Evolutionary conservation across 805 yeast genomes (phyloP).

Genomic region (Candida namnaoensis): DNA sequence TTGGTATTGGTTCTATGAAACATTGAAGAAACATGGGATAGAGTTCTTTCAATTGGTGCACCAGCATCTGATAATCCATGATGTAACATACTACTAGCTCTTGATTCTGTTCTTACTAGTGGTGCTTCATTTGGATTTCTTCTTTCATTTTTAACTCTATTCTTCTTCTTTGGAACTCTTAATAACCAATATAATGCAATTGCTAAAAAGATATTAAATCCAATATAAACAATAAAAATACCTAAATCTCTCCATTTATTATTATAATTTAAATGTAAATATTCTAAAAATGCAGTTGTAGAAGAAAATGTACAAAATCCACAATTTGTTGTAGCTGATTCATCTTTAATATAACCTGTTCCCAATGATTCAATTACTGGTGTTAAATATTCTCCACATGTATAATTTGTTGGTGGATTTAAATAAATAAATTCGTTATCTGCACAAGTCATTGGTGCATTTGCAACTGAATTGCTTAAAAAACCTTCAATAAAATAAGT

Average conservation of each 20-base stretch:
- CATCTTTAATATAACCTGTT: conserved; percentile 13
- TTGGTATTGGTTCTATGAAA: no score
- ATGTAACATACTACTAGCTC: neutral
- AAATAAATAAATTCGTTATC: conserved; percentile 37
- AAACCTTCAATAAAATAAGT: conserved; percentile 55
- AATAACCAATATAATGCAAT: conserved; percentile 43
- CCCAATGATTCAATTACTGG: conserved; percentile 23
- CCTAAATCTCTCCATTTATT: conserved; percentile 54
- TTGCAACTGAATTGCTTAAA: conserved; percentile 47
- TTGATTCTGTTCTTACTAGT: neutral
- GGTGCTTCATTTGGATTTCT: neutral
- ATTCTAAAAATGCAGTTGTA: conserved; percentile 45
- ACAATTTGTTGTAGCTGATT: conserved; percentile 39
- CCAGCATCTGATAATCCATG: neutral
- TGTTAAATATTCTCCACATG: conserved; percentile 49
- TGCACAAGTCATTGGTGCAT: conserved; percentile 37
- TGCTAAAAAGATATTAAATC: conserved; percentile 32
- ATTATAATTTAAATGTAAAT: conserved; percentile 18
- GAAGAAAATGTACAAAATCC: conserved; percentile 41
- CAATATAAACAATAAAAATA: conserved; percentile 40
- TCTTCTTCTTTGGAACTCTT: conserved; percentile 47
- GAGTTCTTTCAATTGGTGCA: neutral
- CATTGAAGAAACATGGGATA: neutral
- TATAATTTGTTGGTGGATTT: conserved; percentile 42
- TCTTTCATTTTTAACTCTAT: neutral